A percentile compares a stretch with the other conserved stretches of the same genome.
These are phyloP conservation scores for Acarospora socialis DNA, from an alignment of 2,329 filamentous ascomycete genomes.

Conservation along the genomic window DNA sequence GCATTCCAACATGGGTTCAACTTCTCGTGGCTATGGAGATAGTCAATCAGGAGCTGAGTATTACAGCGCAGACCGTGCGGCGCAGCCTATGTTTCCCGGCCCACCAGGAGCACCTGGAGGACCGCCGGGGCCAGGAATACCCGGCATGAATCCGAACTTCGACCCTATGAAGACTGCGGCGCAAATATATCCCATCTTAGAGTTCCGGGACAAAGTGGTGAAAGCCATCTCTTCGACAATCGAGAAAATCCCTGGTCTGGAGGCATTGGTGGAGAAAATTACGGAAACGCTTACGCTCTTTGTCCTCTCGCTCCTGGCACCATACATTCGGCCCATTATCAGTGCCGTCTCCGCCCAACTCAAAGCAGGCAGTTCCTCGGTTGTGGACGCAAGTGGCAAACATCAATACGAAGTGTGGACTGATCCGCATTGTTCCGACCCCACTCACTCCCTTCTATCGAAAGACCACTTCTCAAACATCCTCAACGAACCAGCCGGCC, in stretches of 20 bases:
- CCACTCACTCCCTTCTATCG: slow-evolving; percentile 68
- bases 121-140: slow-evolving; percentile 40
- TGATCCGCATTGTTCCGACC: slow-evolving; percentile 58
- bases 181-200: slow-evolving; percentile 87
- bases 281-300: slow-evolving; percentile 87
- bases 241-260: slow-evolving; percentile 81
- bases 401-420: slow-evolving; percentile 71
- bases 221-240: slow-evolving; percentile 73
- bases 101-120: slow-evolving; percentile 31
- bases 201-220: slow-evolving; percentile 89
- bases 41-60: too few relatives aligned
- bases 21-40: too few relatives aligned
- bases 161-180: slow-evolving; percentile 62
- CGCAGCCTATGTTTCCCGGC: slow-evolving; percentile 21
- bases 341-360: slow-evolving; percentile 69
- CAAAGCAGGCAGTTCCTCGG: slow-evolving; percentile 68
- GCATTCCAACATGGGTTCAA: slow-evolving; percentile 23
- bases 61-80: slow-evolving; percentile 10
- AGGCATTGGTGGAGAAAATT: slow-evolving; percentile 82
- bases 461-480: slow-evolving; percentile 77
- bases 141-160: slow-evolving; percentile 60
- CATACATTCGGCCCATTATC: slow-evolving; percentile 86
- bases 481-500: slow-evolving; percentile 62
- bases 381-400: slow-evolving; percentile 52
- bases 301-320: slow-evolving; percentile 76